Evolutionary conservation across 768 basidiomycete genomes (phyloP), one percentile per base, ranked within the genome.

Genomic region (Suillus sp.): DNA sequence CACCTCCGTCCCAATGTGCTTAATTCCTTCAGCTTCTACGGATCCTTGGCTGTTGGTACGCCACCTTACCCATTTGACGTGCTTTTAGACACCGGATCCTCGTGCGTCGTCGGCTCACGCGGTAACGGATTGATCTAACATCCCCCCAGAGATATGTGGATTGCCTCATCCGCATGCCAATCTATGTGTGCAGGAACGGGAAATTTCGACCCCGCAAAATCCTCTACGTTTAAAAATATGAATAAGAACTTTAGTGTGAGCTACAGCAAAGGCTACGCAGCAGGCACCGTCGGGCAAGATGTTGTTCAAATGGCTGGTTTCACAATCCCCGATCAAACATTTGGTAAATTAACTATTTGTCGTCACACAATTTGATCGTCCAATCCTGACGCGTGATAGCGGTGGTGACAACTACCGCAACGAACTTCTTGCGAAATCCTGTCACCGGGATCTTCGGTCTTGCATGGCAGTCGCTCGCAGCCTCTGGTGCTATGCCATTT

Each of bases 261-360:
- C 14, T 85, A 85, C 63, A 82, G 81, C 20, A 79, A 74, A 40
- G 86, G 84, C 7, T 65, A 71, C 8, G 86, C 82, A 1, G 65
- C 62, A 20, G 86, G 86, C 4, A 69, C 71, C 1, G 69, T 91
- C 2, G 82, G 76, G 0, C 59, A 75, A 61, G 93, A 95, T 54
- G 85, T 81, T n/a, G 90, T 94, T n/a, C 71, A 75, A 51, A 84
- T 95, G 84, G 88, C 85, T 14, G 82, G 82, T 7, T 92, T 92
- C 69, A 79, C 80, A 1, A 73, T 93, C 25, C 51, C 66, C 5
- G 67, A 74, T 3, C 92, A 93, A 71, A 76, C 71, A 42, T 86
- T 93, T 70, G 75, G 86, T 86, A 27, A 57, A 27, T 11, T 11
- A 20, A 40, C 6, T 10, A 40, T 13, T 62, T 42, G 82, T 76